phyloP scores from a whole-genome alignment of 768 basidiomycete genomes.

The Kwoniella shandongensis region DNA sequence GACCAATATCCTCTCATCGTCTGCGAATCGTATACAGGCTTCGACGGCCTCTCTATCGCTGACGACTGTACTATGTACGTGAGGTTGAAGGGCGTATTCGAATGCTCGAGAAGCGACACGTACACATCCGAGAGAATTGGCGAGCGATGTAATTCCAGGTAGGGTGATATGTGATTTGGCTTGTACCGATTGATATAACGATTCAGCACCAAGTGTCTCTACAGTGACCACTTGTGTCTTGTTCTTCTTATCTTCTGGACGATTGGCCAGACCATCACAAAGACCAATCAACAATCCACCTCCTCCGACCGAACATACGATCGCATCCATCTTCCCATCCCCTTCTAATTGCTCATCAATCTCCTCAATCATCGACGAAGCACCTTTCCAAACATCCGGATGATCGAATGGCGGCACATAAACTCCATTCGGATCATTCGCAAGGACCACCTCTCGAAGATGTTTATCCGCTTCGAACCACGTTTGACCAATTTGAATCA shows the following conservation, averaged over 20 bases:
- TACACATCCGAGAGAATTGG: conserved; percentile 41
- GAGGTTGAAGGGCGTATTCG: conserved; percentile 13
- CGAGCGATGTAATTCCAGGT: conserved; percentile 41
- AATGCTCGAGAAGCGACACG: conserved; percentile 25
- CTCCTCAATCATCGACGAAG: conserved; percentile 38
- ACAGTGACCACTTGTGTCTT: conserved; percentile 26
- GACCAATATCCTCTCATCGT: conserved; percentile 37
- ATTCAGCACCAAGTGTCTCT: conserved; percentile 36
- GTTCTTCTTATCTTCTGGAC: neutral
- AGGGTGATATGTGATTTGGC: conserved; percentile 28
- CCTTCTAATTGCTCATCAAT: conserved; percentile 29
- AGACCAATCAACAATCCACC: conserved; percentile 44
- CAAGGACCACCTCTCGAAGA: conserved; percentile 19
- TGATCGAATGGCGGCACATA: conserved; percentile 50
- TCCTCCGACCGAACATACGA: conserved; percentile 44
- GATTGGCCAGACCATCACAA: conserved; percentile 28
- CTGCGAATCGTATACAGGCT: conserved; percentile 35
- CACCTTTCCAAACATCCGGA: conserved; percentile 33
- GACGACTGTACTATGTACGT: conserved; percentile 21
- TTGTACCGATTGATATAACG: conserved; percentile 24
- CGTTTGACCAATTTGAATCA: conserved; percentile 27
- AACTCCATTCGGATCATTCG: conserved; percentile 24
- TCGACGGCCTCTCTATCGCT: conserved; percentile 28
- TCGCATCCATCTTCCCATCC: conserved; percentile 22
- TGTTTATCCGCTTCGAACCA: conserved; percentile 39